Percentiles rank a stretch among this genome's conserved stretches.
phyloP scores from a whole-genome alignment of 2,329 filamentous ascomycete genomes.

The Aureobasidium vineae region DNA sequence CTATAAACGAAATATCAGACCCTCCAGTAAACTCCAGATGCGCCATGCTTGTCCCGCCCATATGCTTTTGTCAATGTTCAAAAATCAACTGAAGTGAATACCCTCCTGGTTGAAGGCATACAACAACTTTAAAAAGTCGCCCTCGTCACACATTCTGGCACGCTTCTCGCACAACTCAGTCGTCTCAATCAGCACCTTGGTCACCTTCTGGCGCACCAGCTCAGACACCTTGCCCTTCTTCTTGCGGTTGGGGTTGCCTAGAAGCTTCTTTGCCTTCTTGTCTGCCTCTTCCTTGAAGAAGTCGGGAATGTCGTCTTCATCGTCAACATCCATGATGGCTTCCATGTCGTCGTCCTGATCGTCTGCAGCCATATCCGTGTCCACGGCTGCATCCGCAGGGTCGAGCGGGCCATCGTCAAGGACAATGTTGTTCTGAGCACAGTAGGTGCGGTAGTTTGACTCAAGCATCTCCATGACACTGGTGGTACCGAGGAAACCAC shows the following conservation, averaged over 20 bases:
- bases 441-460: constrained; percentile 86
- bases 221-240: constrained; percentile 77
- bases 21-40: background rate
- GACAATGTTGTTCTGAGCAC: constrained; percentile 77
- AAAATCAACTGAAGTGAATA: constrained; percentile 74
- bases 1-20: constrained; percentile 4
- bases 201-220: constrained; percentile 81
- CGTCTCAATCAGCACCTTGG: constrained; percentile 76
- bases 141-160: constrained; percentile 84
- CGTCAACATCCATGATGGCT: constrained; percentile 54
- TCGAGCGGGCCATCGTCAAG: constrained; percentile 64
- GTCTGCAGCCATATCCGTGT: constrained; percentile 45
- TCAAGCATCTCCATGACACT: constrained; percentile 81
- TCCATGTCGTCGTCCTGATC: constrained; percentile 47
- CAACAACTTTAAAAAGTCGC: constrained; percentile 80
- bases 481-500: constrained; percentile 75
- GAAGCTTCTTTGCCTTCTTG: constrained; percentile 56
- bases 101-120: constrained; percentile 86
- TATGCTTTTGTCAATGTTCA: constrained; percentile 1
- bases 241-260: constrained; percentile 58
- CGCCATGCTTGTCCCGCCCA: constrained; percentile 16
- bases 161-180: constrained; percentile 79
- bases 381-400: constrained; percentile 45
- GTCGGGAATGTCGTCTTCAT: constrained; percentile 71
- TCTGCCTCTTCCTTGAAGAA: constrained; percentile 71